Percentiles rank a stretch among this genome's conserved stretches.
phyloP scores from a whole-genome alignment of 2,329 filamentous ascomycete genomes.

The Penicillium crustosum region DNA sequence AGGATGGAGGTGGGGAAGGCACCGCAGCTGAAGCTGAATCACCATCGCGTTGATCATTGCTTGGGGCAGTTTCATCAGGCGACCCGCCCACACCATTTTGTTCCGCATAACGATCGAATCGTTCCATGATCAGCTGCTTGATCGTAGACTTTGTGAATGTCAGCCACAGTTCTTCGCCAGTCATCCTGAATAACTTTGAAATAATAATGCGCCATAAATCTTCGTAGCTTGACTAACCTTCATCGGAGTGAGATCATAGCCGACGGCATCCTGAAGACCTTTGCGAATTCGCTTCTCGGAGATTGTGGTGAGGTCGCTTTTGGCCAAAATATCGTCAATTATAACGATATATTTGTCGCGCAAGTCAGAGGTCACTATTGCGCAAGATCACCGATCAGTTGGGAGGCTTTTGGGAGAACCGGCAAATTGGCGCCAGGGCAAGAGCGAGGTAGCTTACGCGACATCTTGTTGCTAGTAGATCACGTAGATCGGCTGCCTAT shows the following conservation, averaged over 20 bases:
- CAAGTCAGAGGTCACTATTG: constrained; percentile 50
- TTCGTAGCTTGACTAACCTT: constrained; percentile 51
- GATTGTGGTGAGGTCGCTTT: constrained; percentile 62
- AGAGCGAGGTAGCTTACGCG: constrained; percentile 36
- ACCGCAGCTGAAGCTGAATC: constrained; percentile 28
- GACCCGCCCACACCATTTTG: constrained; percentile 41
- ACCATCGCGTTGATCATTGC: constrained; percentile 38
- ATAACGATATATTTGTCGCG: constrained; percentile 56
- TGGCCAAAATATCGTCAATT: constrained; percentile 62
- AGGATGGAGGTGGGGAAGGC: constrained; percentile 35
- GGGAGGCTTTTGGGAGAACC: constrained; percentile 17
- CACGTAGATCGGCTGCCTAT: neutral
- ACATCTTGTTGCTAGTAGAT: constrained; percentile 32
- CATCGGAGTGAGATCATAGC: constrained; percentile 61
- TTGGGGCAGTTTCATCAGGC: constrained; percentile 29
- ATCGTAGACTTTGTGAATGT: constrained; percentile 58
- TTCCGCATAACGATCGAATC: constrained; percentile 67
- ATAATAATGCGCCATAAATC: neutral
- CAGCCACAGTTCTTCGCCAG: neutral
- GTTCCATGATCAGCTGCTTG: constrained; percentile 69
- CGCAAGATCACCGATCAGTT: constrained; percentile 24
- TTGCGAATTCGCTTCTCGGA: constrained; percentile 66
- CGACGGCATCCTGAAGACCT: constrained; percentile 59
- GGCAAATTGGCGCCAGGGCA: constrained; percentile 22
- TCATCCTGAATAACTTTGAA: neutral